Base-by-base conservation (phyloP, 768 basidiomycete genomes). In the Boletus tomentosulus region DNA sequence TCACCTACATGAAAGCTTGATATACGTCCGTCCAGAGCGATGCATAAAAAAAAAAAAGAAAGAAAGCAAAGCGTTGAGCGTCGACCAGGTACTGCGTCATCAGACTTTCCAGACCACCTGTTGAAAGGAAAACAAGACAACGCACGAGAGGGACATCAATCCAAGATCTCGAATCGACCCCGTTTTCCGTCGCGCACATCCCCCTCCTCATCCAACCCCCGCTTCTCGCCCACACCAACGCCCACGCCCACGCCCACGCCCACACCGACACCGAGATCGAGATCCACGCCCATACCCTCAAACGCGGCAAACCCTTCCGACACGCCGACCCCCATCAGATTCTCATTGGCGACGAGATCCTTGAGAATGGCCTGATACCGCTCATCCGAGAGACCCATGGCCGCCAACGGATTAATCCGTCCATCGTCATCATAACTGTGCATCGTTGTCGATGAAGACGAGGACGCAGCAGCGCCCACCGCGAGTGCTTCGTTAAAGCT, bases 301-400 rank as follows among this genome's bases (percentile, higher is more conserved):
- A 63, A 66, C 3, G 49, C 35, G 22, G 46, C 6, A 24, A 67
- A 62, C 2, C 56, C 69, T 35, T 68, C 68, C 4, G 66, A 11
- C 16, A 70, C 62, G 22, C 75, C 73, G 27, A 76, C 64, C 13
- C 73, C 77, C 68, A 74, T 69, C 63, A 86, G 77, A 4, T 76
- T 76, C 58, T 88, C 88, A 30, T 80, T 83, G 63, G 72, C 79
- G 41, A 89, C 82, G 54, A 93, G 76, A 50, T 82, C 85, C 67
- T 85, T 83, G 59, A 95, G 68, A 53, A 95, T 89, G 57, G 82
- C 67, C 51, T 80, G 80, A 72, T 95, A 97, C 69, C 93, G 89
- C 65, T 94, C 90, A 62, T 95, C 92, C 15, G 86, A 82, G 51
- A 95, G 79, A 12, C 92, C 93, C 83, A 94, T 88, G 16, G 85